These are phyloP conservation scores for Phytophthora boehmeriae DNA, from an alignment of 352 stramenopile species.

Conservation along the genomic window DNA sequence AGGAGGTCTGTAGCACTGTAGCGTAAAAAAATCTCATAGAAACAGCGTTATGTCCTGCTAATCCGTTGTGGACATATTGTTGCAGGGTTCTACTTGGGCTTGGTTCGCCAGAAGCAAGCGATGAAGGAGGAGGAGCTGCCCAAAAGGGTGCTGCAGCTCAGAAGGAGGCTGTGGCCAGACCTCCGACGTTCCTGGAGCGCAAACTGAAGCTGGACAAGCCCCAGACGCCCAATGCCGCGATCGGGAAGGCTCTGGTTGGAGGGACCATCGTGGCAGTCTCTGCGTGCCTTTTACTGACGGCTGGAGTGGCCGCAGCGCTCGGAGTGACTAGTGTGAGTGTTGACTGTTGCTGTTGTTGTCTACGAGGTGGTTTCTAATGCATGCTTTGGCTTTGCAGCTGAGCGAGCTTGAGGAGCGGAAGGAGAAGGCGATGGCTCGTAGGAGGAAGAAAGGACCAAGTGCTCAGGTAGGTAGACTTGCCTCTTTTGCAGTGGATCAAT, in stretches of 20 bases:
- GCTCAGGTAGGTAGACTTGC: not conserved
- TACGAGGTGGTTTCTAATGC: slow-evolving; percentile 4
- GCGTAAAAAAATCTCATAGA: not conserved
- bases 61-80: not conserved
- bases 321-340: slow-evolving; percentile 49
- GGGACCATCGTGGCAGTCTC: slow-evolving; percentile 53
- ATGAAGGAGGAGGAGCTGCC: slow-evolving; percentile 44
- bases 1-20: slow-evolving; percentile 35
- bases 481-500: not conserved
- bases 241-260: slow-evolving; percentile 51
- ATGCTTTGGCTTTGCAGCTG: slow-evolving; percentile 24
- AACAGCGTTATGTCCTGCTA: not conserved
- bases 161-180: slow-evolving; percentile 33
- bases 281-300: slow-evolving; percentile 45
- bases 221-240: slow-evolving; percentile 35
- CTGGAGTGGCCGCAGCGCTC: slow-evolving; percentile 34
- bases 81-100: slow-evolving; percentile 69
- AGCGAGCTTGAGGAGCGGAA: slow-evolving; percentile 49
- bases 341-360: slow-evolving; percentile 3
- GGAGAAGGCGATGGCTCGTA: slow-evolving; percentile 32
- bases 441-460: slow-evolving; percentile 13
- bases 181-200: slow-evolving; percentile 43
- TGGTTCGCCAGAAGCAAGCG: slow-evolving; percentile 47
- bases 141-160: slow-evolving; percentile 4
- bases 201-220: slow-evolving; percentile 48